phyloP scores from a whole-genome alignment of 805 yeast genomes.

The Candida germanica region DNA sequence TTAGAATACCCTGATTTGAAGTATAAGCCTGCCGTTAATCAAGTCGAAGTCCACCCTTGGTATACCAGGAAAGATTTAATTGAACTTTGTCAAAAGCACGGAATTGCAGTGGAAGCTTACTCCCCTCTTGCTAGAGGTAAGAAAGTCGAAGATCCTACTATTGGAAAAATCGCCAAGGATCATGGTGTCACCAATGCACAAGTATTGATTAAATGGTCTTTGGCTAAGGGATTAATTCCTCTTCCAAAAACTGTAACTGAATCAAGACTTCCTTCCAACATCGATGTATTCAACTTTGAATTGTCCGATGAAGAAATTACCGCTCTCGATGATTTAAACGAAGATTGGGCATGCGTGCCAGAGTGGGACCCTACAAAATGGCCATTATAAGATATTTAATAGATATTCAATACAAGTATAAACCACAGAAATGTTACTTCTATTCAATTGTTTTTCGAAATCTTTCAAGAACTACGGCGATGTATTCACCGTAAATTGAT shows the following conservation, averaged over 20 bases:
- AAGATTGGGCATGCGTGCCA: no score
- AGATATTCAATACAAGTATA: no score
- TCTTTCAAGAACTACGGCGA: no score
- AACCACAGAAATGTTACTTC: no score
- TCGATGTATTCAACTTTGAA: conserved; percentile 36
- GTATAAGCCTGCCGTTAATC: conserved; percentile 32
- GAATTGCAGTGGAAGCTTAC: conserved; percentile 66
- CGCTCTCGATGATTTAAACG: conserved; percentile 4
- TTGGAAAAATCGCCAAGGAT: conserved; percentile 51
- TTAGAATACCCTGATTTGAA: conserved; percentile 17
- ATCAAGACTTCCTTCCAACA: not conserved
- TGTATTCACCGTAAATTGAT: no score
- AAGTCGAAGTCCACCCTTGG: conserved; percentile 32
- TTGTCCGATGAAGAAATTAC: conserved; percentile 4
- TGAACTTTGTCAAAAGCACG: conserved; percentile 49
- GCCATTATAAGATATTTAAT: no score
- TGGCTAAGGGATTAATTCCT: conserved; percentile 69
- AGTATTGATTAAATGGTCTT: conserved; percentile 77
- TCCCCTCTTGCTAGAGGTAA: conserved; percentile 82
- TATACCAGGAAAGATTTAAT: conserved; percentile 65
- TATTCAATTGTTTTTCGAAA: no score
- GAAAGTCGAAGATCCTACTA: conserved; percentile 47
- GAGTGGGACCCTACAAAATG: no score
- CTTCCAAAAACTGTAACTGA: conserved; percentile 61
- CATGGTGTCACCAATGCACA: conserved; percentile 59